Conservation (phyloP, 2,329 filamentous ascomycete species). For the Aphanocladium album region DNA sequence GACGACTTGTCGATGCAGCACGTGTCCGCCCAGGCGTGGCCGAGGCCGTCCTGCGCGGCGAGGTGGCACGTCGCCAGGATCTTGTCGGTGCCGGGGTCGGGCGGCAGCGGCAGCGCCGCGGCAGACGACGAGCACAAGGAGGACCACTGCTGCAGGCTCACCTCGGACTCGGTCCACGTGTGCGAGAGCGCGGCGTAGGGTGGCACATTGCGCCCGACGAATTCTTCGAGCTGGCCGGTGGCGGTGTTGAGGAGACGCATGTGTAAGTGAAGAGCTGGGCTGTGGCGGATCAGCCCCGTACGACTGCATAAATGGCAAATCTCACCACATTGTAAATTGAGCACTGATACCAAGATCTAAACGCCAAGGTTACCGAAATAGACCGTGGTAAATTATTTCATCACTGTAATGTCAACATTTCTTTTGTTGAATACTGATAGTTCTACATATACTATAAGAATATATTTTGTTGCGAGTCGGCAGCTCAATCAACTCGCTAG, state of each 20-base stretch:
- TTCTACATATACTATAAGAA: no score
- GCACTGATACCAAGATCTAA: no score
- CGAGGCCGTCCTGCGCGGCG: conserved; percentile 10
- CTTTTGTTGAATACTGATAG: no score
- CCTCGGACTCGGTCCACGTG: conserved; percentile 22
- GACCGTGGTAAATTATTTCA: no score
- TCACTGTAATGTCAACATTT: no score
- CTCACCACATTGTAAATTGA: neutral
- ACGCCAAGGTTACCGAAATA: no score
- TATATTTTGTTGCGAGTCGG: no score
- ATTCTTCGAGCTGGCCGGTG: neutral
- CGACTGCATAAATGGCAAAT: no score
- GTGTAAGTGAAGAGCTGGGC: neutral
- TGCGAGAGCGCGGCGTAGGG: conserved; percentile 23
- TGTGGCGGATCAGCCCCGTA: neutral
- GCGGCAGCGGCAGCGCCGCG: no score
- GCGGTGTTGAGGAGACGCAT: neutral
- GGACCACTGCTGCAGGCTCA: conserved; percentile 22
- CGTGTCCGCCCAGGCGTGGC: conserved; percentile 25
- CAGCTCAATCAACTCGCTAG: no score
- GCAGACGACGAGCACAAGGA: no score
- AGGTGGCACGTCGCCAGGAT: neutral
- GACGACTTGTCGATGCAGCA: conserved; percentile 26
- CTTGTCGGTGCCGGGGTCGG: neutral
- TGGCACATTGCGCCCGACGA: conserved; percentile 12